phyloP scores from a whole-genome alignment of 2,329 filamentous ascomycete genomes.

The Daldinia eschscholtzii region DNA sequence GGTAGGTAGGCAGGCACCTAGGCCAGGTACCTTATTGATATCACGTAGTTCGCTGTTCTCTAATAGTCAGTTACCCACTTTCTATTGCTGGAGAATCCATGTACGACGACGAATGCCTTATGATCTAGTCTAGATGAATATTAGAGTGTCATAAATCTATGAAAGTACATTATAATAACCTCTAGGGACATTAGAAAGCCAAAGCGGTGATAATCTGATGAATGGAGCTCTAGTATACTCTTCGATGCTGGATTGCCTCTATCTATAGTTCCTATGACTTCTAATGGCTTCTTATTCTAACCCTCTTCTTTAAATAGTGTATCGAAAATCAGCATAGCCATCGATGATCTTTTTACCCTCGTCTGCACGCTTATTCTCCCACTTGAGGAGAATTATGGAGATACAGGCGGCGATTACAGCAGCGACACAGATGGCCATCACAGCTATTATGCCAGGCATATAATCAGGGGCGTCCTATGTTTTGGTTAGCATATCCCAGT shows the following conservation, averaged over 20 bases:
- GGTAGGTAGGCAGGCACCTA: too few relatives aligned
- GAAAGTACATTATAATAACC: background rate
- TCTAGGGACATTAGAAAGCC: background rate
- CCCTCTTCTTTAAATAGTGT: conserved; percentile 26
- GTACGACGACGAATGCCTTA: background rate
- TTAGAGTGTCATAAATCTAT: background rate
- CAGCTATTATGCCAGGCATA: conserved; percentile 42
- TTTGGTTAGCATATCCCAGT: conserved; percentile 5
- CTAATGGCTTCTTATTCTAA: background rate
- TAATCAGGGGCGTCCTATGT: conserved; percentile 41
- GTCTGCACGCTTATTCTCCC: conserved; percentile 32
- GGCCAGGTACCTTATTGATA: too few relatives aligned
- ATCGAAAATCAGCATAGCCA: conserved; percentile 36
- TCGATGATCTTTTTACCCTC: conserved; percentile 40
- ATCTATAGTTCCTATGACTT: background rate
- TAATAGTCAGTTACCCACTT: too few relatives aligned
- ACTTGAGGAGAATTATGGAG: conserved; percentile 35
- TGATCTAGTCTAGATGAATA: background rate
- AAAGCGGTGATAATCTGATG: background rate
- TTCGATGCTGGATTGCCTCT: background rate
- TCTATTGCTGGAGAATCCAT: background rate
- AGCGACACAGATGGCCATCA: conserved; percentile 43
- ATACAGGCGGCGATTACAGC: conserved; percentile 38
- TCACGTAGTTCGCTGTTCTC: too few relatives aligned
- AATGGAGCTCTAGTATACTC: background rate